These are phyloP conservation scores for Colletotrichum agaves DNA, from an alignment of 2,329 filamentous ascomycete genomes.

Conservation along the genomic window DNA sequence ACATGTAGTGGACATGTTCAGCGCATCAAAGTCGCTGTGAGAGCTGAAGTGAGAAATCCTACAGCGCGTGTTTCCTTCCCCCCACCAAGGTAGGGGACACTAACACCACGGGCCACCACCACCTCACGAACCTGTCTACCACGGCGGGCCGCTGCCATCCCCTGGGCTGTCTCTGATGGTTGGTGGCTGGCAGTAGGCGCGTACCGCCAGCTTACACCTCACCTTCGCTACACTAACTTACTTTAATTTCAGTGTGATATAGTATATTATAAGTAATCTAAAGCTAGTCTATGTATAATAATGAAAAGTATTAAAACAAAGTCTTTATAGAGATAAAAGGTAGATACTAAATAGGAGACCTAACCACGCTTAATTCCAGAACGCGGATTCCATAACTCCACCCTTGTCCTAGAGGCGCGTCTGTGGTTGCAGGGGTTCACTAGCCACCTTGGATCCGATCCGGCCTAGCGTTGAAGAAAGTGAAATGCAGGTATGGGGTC, in stretches of 20 bases:
- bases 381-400: constrained; percentile 29
- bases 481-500: constrained; percentile 32
- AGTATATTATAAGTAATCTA: no score
- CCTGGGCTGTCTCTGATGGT: constrained; percentile 6
- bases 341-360: no score
- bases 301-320: no score
- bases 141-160: constrained; percentile 10
- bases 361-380: background rate
- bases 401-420: constrained; percentile 35
- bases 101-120: background rate
- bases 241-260: no score
- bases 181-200: constrained; percentile 32
- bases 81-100: no score
- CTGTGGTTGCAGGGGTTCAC: constrained; percentile 23
- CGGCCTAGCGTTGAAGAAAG: constrained; percentile 35
- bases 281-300: no score
- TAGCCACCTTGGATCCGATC: constrained; percentile 23
- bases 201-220: no score
- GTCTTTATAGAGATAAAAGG: no score
- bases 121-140: background rate
- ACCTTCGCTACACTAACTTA: no score
- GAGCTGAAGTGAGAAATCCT: background rate
- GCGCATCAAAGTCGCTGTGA: constrained; percentile 3
- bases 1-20: background rate
- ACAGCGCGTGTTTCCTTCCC: background rate